These are phyloP conservation scores for Mycena galopus DNA, from an alignment of 768 basidiomycete genomes.

Conservation along the genomic window DNA sequence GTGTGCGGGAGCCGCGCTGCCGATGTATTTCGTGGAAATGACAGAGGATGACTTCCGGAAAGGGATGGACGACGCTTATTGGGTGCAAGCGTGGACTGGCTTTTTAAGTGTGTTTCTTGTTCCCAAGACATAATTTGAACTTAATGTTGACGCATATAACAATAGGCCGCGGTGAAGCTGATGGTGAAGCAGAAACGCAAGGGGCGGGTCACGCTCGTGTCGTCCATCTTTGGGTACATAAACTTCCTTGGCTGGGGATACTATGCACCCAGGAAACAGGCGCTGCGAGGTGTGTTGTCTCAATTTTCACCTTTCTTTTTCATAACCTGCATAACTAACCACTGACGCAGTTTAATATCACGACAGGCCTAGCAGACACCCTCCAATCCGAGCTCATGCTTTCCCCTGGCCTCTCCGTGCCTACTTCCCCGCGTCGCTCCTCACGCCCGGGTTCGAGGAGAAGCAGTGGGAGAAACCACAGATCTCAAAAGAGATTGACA, in stretches of 20 bases:
- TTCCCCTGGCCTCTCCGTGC: constrained; percentile 77
- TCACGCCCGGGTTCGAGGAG: constrained; percentile 78
- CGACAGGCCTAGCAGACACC: constrained; percentile 83
- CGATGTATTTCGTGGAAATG: constrained; percentile 83
- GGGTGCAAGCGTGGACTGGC: constrained; percentile 69
- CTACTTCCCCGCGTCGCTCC: constrained; percentile 88
- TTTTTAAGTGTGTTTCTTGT: constrained; percentile 54
- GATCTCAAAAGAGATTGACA: constrained; percentile 82
- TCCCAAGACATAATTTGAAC: background rate
- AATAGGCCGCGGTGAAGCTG: constrained; percentile 73
- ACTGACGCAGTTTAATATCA: background rate
- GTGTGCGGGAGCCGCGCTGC: constrained; percentile 81
- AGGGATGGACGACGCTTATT: constrained; percentile 61
- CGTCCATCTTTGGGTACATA: constrained; percentile 81
- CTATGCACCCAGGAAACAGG: constrained; percentile 89
- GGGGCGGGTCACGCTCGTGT: constrained; percentile 84
- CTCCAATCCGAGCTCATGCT: constrained; percentile 84
- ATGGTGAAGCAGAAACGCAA: constrained; percentile 68
- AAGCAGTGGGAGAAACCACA: constrained; percentile 85
- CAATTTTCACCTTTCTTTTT: no score
- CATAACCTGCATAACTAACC: background rate
- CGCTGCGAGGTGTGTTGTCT: constrained; percentile 81
- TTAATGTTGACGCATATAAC: background rate
- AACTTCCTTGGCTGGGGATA: constrained; percentile 82
- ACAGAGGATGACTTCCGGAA: constrained; percentile 64